phyloP scores from a whole-genome alignment of 1,284 basidiomycete species.

The Cryptococcus floricola region DNA sequence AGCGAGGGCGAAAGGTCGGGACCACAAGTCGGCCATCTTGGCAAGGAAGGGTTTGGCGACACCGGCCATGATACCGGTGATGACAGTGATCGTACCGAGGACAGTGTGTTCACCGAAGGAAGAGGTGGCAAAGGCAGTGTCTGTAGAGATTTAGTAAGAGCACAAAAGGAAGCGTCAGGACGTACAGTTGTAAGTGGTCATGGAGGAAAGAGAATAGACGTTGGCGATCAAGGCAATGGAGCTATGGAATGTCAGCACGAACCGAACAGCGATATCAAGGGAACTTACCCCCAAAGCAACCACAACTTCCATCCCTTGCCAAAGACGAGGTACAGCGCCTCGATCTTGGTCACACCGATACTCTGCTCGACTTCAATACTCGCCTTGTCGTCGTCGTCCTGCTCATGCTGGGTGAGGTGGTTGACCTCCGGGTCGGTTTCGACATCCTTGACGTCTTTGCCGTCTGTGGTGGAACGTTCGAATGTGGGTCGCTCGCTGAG shows the following conservation, averaged over 20 bases:
- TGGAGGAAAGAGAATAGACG: conserved; percentile 26
- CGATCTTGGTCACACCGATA: conserved; percentile 41
- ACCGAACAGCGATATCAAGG: too few species aligned
- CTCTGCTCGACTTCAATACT: conserved; percentile 21
- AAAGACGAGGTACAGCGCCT: conserved; percentile 40
- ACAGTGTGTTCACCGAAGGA: conserved; percentile 41
- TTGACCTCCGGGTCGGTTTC: neutral
- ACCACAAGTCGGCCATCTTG: conserved; percentile 35
- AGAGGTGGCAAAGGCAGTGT: conserved; percentile 40
- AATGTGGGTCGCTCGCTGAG: conserved; percentile 4
- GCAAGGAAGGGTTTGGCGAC: conserved; percentile 44
- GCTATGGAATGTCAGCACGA: neutral
- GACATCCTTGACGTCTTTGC: neutral
- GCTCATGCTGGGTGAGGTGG: neutral
- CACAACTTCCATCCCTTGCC: conserved; percentile 27
- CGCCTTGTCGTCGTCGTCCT: conserved; percentile 4
- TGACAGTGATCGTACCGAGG: conserved; percentile 38
- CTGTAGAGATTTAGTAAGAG: conserved; percentile 2
- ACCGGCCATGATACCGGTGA: conserved; percentile 40
- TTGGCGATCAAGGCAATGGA: conserved; percentile 31
- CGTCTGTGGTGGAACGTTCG: conserved; percentile 2
- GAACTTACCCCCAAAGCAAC: conserved; percentile 27
- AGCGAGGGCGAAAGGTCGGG: conserved; percentile 27
- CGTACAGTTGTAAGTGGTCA: conserved; percentile 29
- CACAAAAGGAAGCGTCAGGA: neutral